phyloP scores from a whole-genome alignment of 2,329 filamentous ascomycete species.

The Huntiella abstrusa region DNA sequence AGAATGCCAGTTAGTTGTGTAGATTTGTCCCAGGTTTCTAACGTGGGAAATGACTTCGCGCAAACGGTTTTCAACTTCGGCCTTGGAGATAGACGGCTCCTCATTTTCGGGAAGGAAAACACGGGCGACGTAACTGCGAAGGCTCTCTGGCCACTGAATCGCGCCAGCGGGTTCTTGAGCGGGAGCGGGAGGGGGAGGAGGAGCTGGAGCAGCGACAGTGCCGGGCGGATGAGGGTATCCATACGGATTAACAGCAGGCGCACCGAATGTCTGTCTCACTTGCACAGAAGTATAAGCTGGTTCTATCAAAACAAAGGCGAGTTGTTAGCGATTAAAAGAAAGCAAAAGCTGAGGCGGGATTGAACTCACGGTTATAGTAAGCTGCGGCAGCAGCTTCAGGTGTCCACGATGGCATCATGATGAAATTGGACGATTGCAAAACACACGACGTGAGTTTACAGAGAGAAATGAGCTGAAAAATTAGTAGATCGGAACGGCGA shows the following conservation, averaged over 20 bases:
- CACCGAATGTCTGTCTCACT: constrained; percentile 39
- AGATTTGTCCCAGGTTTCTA: constrained; percentile 53
- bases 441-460: background rate
- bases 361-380: constrained; percentile 6
- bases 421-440: background rate
- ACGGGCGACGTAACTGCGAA: constrained; percentile 74
- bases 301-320: constrained; percentile 16
- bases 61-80: constrained; percentile 67
- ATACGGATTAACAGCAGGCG: constrained; percentile 18
- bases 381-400: constrained; percentile 3
- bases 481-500: constrained; percentile 2
- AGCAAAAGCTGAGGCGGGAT: background rate
- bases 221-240: constrained; percentile 15
- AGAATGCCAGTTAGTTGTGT: constrained; percentile 61
- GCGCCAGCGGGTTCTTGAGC: constrained; percentile 14
- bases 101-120: constrained; percentile 64
- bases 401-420: background rate
- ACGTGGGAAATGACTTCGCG: constrained; percentile 71
- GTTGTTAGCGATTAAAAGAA: background rate
- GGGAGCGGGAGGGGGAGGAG: constrained; percentile 11
- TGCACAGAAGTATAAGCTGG: constrained; percentile 42
- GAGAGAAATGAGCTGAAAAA: constrained; percentile 4
- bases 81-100: constrained; percentile 38
- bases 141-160: constrained; percentile 64
- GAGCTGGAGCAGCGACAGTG: constrained; percentile 15